phyloP scores from a whole-genome alignment of 2,329 filamentous ascomycete species.

The Colletotrichum lindemuthianum region DNA sequence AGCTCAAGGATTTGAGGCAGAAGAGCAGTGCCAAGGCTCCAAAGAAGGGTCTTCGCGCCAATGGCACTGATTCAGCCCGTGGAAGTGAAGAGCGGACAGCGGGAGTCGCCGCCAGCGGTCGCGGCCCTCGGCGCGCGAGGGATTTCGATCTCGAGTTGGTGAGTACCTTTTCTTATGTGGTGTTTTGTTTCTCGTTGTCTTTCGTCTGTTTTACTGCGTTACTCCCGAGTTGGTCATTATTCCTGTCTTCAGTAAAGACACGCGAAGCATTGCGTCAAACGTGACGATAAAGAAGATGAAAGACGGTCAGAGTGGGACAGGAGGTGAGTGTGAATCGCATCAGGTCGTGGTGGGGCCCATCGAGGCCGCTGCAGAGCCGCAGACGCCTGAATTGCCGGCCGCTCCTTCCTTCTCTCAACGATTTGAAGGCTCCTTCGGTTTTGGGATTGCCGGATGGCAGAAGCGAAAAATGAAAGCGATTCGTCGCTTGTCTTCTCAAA shows the following conservation, averaged over 20 bases:
- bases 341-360: slow-evolving; percentile 6
- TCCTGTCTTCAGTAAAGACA: background rate
- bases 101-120: slow-evolving; percentile 65
- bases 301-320: background rate
- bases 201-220: background rate
- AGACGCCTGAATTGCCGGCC: background rate
- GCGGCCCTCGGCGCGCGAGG: slow-evolving; percentile 78
- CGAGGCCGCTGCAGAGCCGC: background rate
- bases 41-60: slow-evolving; percentile 58
- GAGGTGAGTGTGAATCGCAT: slow-evolving; percentile 17
- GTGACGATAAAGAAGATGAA: background rate
- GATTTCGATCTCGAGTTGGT: slow-evolving; percentile 88
- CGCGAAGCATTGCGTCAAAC: slow-evolving; percentile 10
- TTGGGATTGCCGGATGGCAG: too few species aligned
- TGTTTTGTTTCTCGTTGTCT: slow-evolving; percentile 33
- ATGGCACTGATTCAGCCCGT: slow-evolving; percentile 71
- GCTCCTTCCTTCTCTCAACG: background rate
- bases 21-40: slow-evolving; percentile 61
- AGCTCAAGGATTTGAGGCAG: slow-evolving; percentile 70
- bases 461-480: too few species aligned
- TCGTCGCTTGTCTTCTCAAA: too few species aligned
- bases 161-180: slow-evolving; percentile 49
- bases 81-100: slow-evolving; percentile 83
- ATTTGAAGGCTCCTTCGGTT: too few species aligned
- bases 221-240: background rate